phyloP scores from a whole-genome alignment of 495 filamentous ascomycete species.

The Delitschia confertaspora region DNA sequence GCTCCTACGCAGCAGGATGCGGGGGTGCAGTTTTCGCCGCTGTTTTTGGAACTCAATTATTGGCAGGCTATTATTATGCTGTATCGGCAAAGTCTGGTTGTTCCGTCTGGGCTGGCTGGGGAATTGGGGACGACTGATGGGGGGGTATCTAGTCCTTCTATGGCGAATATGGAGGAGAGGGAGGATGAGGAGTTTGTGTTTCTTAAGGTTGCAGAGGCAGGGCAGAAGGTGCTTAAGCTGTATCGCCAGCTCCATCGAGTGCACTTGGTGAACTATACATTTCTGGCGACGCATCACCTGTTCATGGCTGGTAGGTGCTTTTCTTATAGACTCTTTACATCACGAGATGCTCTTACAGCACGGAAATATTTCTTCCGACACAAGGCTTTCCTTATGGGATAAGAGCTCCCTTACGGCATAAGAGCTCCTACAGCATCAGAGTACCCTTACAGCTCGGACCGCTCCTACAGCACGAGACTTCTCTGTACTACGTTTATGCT shows the following conservation, averaged over 20 bases:
- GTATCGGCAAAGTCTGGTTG: slow-evolving; percentile 81
- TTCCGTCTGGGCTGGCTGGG: slow-evolving; percentile 72
- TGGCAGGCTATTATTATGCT: slow-evolving; percentile 98
- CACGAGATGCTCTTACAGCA: no score
- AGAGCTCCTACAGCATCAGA: no score
- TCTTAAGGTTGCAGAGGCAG: slow-evolving; percentile 87
- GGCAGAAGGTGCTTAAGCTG: slow-evolving; percentile 80
- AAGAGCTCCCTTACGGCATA: no score
- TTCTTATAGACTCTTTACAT: no score
- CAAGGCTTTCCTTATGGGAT: no score
- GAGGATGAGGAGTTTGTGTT: slow-evolving; percentile 89
- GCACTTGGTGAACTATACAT: slow-evolving; percentile 90
- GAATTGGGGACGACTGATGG: slow-evolving; percentile 63
- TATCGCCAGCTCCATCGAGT: slow-evolving; percentile 84
- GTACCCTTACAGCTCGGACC: no score
- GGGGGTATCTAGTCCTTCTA: slow-evolving; percentile 53
- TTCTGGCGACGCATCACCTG: slow-evolving; percentile 90
- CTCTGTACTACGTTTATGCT: no score
- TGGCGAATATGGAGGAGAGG: slow-evolving; percentile 46
- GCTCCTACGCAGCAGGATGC: slow-evolving; percentile 69
- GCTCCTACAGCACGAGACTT: no score
- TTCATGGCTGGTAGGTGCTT: slow-evolving; percentile 84
- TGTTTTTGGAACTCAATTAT: slow-evolving; percentile 89
- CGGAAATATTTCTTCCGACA: no score
- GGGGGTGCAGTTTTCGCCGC: slow-evolving; percentile 74